Evolutionary conservation across 2,329 filamentous ascomycete species (phyloP).

Genomic region (Cladobotryum protrusum): DNA sequence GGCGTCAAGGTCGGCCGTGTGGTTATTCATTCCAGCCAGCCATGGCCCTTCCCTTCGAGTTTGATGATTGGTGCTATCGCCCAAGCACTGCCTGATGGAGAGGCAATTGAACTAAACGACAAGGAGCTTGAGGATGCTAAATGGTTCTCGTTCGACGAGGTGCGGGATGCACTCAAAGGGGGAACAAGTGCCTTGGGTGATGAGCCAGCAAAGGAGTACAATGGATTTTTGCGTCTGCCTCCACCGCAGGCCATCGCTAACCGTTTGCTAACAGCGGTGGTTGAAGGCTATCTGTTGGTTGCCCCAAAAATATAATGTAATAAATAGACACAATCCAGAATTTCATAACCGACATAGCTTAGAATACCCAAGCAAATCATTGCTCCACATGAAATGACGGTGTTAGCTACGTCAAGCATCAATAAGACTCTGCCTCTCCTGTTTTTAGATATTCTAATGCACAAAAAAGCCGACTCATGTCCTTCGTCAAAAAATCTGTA

Average conservation of each 20-base stretch:
- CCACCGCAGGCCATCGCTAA: conserved; percentile 88
- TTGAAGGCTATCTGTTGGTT: conserved; percentile 62
- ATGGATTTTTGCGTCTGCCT: conserved; percentile 72
- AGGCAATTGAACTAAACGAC: conserved; percentile 80
- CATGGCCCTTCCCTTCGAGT: conserved; percentile 81
- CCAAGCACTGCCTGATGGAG: conserved; percentile 71
- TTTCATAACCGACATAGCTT: background rate
- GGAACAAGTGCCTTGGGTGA: conserved; percentile 63
- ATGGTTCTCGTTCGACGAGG: conserved; percentile 81
- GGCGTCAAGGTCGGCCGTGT: conserved; percentile 72
- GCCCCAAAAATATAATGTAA: conserved; percentile 43
- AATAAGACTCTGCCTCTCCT: background rate
- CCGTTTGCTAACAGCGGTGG: conserved; percentile 74
- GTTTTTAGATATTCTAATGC: background rate
- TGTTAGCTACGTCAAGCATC: background rate
- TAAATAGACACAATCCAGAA: background rate
- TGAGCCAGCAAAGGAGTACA: conserved; percentile 57
- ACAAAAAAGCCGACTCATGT: no score
- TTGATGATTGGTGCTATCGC: conserved; percentile 85
- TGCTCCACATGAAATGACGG: background rate
- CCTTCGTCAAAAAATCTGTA: conserved; percentile 17
- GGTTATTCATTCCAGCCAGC: conserved; percentile 76
- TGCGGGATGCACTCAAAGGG: conserved; percentile 63
- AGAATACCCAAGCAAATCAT: conserved; percentile 3
- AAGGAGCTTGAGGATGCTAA: conserved; percentile 84